Evolutionary conservation across 2,329 filamentous ascomycete species (phyloP).

Genomic region (Fusarium proliferatum): DNA sequence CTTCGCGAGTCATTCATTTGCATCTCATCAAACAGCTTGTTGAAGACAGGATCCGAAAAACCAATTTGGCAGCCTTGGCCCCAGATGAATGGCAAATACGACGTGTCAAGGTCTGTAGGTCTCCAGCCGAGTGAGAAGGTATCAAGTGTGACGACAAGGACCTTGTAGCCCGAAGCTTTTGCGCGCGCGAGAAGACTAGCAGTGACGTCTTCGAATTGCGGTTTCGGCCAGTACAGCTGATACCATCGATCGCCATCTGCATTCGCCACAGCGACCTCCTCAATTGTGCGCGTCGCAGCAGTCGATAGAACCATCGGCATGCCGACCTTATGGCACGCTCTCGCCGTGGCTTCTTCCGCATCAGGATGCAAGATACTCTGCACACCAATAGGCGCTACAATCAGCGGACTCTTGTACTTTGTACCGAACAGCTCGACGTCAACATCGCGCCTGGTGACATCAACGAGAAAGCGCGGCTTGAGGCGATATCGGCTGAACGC

Average conservation of each 20-base stretch:
- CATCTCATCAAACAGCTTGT: conserved; percentile 28
- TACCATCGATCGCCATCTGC: conserved; percentile 72
- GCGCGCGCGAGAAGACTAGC: conserved; percentile 71
- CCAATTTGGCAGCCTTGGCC: conserved; percentile 70
- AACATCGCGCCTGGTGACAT: conserved; percentile 59
- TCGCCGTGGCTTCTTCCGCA: conserved; percentile 71
- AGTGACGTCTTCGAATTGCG: conserved; percentile 72
- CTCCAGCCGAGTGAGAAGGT: conserved; percentile 77
- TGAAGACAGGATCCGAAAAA: conserved; percentile 75
- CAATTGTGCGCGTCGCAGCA: conserved; percentile 70
- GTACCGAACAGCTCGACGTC: conserved; percentile 63
- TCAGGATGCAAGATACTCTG: conserved; percentile 75
- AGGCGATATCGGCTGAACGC: conserved; percentile 66
- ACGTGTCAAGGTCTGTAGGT: conserved; percentile 73
- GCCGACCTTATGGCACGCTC: conserved; percentile 68
- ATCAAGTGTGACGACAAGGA: conserved; percentile 78
- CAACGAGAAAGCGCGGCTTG: conserved; percentile 62
- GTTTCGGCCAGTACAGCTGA: conserved; percentile 76
- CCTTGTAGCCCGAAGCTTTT: conserved; percentile 69
- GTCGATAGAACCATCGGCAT: conserved; percentile 77
- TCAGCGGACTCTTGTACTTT: conserved; percentile 57
- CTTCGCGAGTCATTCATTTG: conserved; percentile 30
- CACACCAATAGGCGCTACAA: conserved; percentile 77
- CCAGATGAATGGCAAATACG: conserved; percentile 69
- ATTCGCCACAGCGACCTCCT: conserved; percentile 71